Evolutionary conservation across 441 rosid species (phyloP).

Genomic region (Omphalea diandra): DNA sequence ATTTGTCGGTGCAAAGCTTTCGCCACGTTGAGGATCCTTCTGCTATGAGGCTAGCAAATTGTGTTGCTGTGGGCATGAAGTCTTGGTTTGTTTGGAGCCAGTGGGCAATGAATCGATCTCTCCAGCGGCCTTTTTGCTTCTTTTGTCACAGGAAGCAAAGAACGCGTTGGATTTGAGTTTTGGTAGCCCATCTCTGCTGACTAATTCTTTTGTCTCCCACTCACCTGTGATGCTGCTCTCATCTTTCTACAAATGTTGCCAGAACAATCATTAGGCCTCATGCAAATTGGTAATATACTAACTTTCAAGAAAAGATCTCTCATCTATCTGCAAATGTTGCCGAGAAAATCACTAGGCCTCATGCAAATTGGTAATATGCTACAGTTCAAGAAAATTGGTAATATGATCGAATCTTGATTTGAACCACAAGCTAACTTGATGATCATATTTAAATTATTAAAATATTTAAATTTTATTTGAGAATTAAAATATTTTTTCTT

Average conservation of each 20-base stretch:
- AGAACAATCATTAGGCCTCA: background rate
- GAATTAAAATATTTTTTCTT: too few relatives aligned
- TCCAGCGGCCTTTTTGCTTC: conserved; percentile 56
- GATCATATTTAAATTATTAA: too few relatives aligned
- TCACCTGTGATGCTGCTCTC: background rate
- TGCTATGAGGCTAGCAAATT: conserved; percentile 50
- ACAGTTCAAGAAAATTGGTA: too few relatives aligned
- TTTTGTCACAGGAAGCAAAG: conserved; percentile 67
- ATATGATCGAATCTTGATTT: too few relatives aligned
- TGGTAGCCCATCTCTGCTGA: conserved; percentile 46
- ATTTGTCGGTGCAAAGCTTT: conserved; percentile 39
- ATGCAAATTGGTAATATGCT: too few relatives aligned
- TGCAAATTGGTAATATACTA: too few relatives aligned
- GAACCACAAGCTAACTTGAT: too few relatives aligned
- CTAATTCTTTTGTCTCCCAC: conserved; percentile 40
- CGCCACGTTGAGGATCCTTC: conserved; percentile 61
- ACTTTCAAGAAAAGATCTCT: too few relatives aligned
- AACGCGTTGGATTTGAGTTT: conserved; percentile 42
- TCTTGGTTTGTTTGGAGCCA: conserved; percentile 51
- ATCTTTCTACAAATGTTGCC: conserved; percentile 8
- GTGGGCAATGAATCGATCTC: conserved; percentile 52
- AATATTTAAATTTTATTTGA: too few relatives aligned
- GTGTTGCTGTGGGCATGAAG: conserved; percentile 40
- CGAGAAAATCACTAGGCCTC: too few relatives aligned
- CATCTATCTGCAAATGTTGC: too few relatives aligned